These are phyloP conservation scores for Myriosclerotinia curreyana DNA, from an alignment of 2,329 filamentous ascomycete species.

Conservation along the genomic window DNA sequence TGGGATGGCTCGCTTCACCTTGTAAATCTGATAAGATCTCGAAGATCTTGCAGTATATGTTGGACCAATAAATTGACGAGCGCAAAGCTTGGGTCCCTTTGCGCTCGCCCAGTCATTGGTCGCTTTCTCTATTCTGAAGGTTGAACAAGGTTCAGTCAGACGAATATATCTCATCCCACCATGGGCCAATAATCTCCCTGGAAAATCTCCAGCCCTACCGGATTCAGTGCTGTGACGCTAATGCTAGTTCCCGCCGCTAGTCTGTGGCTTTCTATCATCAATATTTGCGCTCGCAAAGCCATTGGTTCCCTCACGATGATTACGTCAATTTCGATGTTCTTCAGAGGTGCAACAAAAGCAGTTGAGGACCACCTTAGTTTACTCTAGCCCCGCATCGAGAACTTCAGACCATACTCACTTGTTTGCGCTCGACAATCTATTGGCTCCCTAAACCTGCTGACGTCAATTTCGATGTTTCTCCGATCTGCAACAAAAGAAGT, in stretches of 20 bases:
- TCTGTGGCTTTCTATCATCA: background rate
- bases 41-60: background rate
- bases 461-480: background rate
- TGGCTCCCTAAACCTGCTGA: background rate
- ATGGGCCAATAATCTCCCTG: background rate
- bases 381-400: background rate
- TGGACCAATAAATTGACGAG: background rate
- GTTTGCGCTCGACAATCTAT: background rate
- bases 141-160: background rate
- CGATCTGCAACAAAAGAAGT: conserved; percentile 2
- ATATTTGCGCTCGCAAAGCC: conserved; percentile 1
- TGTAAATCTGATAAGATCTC: background rate
- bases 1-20: background rate
- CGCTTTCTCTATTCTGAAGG: background rate
- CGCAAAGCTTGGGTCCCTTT: background rate
- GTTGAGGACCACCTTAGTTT: background rate
- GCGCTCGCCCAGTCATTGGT: background rate
- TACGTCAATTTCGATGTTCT: conserved; percentile 6
- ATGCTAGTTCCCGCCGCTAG: background rate
- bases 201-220: background rate
- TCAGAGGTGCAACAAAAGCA: conserved; percentile 9
- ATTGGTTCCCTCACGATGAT: background rate
- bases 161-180: background rate
- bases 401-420: background rate
- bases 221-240: background rate